Base-by-base conservation (phyloP, 208 protist species). In the Leishmania lainsoni region DNA sequence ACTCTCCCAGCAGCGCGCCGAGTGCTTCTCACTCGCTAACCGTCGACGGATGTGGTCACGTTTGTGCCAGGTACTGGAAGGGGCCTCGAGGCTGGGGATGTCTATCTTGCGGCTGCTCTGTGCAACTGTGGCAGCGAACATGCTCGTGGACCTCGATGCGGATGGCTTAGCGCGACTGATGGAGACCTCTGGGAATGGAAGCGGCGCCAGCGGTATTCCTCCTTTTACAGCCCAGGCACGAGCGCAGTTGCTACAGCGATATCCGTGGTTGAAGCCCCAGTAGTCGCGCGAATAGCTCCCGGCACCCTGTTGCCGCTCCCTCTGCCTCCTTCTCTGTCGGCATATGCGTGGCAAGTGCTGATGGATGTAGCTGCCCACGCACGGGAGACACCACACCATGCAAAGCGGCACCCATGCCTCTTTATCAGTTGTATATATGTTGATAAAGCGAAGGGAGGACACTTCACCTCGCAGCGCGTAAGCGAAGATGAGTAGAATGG, bases 131-230 rank as follows among this genome's bases (percentile, higher is more conserved):
- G 66, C 92, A 1, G 89, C 92, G 3, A 90, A 95, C 76, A 84
- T 93, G 79, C 49, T 95, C 42, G n/a, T 92, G 26, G 87, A 93
- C 75, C 71, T 91, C 26, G 82, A 85, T 75, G 89, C 87, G 58
- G 69, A 65, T 17, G 71, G 84, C 2, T 68, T 96, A 20, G 45
- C 81, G 5, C 72, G 72, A 20, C 75, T 96, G 17, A 74, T 92
- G 51, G 70, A 54, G 54, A 5, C 58, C 14, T 70, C 58, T 29
- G 54, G 58, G 26, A 29, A 77, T 5, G 71, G 45, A 22, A 35
- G 69, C 39, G 54, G 56, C 26, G n/a, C 45, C 71, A 48, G 39
- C 39, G 68, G 78, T n/a, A 76, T 79, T 26, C 79, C 84, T 45
- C 58, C 82, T 9, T 85, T 93, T 76, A 91, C 84, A 2, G 59